phyloP scores from a whole-genome alignment of 495 filamentous ascomycete genomes.

The Annulohypoxylon bovei region DNA sequence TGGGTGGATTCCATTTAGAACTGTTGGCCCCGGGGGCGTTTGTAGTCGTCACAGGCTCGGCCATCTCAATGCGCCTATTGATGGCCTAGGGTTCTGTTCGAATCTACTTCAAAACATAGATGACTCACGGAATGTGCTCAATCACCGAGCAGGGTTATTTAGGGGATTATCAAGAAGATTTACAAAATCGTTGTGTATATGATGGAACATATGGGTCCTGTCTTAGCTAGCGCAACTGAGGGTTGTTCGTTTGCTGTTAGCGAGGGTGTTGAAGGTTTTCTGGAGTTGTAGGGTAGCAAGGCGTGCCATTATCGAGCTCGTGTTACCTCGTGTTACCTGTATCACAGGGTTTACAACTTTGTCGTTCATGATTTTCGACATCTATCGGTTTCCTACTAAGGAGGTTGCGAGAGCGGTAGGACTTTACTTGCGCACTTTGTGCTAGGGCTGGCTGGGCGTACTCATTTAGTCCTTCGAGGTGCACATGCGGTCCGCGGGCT shows the following conservation, averaged over 20 bases:
- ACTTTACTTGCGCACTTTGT: neutral
- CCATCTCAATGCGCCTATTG: conserved; percentile 1
- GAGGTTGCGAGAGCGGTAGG: neutral
- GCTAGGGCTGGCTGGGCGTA: neutral
- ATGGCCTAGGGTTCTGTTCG: neutral
- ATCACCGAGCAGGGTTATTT: neutral
- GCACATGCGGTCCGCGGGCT: neutral
- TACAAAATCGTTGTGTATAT: neutral
- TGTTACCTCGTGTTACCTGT: neutral
- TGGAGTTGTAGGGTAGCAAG: conserved; percentile 14
- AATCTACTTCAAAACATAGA: conserved; percentile 4
- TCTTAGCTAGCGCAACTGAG: neutral
- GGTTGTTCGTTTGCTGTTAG: neutral
- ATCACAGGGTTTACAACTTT: neutral
- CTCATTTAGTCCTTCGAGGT: neutral
- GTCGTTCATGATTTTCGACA: neutral
- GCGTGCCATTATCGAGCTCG: neutral
- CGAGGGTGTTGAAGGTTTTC: conserved; percentile 6
- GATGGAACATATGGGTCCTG: neutral
- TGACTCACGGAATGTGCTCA: neutral
- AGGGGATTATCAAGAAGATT: neutral
- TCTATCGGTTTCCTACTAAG: neutral
- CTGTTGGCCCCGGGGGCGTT: conserved; percentile 1
- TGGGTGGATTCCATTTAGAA: conserved; percentile 13
- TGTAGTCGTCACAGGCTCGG: conserved; percentile 8